These are phyloP conservation scores for Phragmites australis DNA, from an alignment of 176 grass and related monocot genomes.

Conservation along the genomic window DNA sequence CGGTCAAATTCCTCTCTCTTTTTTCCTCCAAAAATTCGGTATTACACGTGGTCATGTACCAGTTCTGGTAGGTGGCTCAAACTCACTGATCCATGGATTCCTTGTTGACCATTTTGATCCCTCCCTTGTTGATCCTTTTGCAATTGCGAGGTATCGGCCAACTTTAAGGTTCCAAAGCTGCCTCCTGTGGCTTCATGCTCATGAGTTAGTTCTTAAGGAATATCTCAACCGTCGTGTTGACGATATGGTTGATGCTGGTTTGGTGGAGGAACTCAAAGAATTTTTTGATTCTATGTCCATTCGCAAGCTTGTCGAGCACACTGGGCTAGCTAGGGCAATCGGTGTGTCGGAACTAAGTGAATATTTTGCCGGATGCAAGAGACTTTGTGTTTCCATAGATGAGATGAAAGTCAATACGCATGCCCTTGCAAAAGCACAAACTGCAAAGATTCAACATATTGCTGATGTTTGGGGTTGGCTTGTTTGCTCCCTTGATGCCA, in stretches of 20 bases:
- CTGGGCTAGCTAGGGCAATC: neutral
- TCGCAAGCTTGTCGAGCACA: neutral
- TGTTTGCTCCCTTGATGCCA: neutral
- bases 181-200: constrained; percentile 43
- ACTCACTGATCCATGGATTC: constrained; percentile 51
- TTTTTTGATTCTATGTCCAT: neutral
- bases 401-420: neutral
- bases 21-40: no score
- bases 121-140: neutral
- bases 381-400: neutral
- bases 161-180: constrained; percentile 31
- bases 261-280: neutral
- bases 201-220: neutral
- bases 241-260: neutral
- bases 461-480: neutral
- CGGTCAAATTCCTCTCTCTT: no score
- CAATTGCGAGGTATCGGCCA: neutral
- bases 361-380: neutral
- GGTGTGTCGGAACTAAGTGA: neutral
- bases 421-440: neutral
- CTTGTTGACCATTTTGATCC: constrained; percentile 15
- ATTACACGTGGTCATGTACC: constrained; percentile 25
- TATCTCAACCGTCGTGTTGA: neutral
- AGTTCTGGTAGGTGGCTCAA: constrained; percentile 48
- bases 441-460: neutral